Evolutionary conservation across 2,329 filamentous ascomycete species (phyloP).

Genomic region (Hyphodiscus sp.): DNA sequence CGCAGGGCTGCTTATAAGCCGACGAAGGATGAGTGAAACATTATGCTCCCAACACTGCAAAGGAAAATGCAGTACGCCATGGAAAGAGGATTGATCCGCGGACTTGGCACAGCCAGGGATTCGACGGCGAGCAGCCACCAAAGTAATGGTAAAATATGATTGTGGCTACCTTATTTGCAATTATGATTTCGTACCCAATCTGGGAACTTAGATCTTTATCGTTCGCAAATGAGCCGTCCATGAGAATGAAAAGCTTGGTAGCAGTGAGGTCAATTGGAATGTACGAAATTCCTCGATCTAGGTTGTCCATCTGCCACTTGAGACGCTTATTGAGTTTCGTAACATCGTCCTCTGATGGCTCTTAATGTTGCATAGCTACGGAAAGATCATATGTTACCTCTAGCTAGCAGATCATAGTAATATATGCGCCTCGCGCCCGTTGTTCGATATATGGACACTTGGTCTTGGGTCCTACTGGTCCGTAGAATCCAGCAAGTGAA

Average conservation of each 20-base stretch:
- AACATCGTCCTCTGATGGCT: not conserved
- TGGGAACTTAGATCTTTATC: conserved; percentile 16
- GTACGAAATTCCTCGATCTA: not conserved
- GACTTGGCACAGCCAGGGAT: too few relatives aligned
- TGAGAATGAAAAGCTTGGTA: conserved; percentile 12
- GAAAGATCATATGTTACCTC: conserved; percentile 3
- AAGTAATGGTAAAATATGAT: too few relatives aligned
- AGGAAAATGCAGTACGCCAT: too few relatives aligned
- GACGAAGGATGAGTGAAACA: too few relatives aligned
- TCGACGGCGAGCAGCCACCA: too few relatives aligned
- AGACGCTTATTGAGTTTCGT: conserved; percentile 7
- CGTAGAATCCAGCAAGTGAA: too few relatives aligned
- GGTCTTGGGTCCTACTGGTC: too few relatives aligned
- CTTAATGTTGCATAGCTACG: not conserved
- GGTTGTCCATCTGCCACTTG: conserved; percentile 4
- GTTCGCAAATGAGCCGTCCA: conserved; percentile 14
- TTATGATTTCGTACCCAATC: conserved; percentile 15
- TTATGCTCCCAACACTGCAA: too few relatives aligned
- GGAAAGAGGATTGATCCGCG: too few relatives aligned
- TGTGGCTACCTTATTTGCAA: conserved; percentile 12
- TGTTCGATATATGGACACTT: not conserved
- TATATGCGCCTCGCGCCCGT: not conserved
- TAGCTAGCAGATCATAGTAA: conserved; percentile 2
- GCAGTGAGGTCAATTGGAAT: conserved; percentile 1
- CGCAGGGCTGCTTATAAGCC: too few relatives aligned